Percentiles rank a stretch among this genome's conserved stretches.
Conservation (phyloP, 345 rosid genomes). For the Murraya koenigii region DNA sequence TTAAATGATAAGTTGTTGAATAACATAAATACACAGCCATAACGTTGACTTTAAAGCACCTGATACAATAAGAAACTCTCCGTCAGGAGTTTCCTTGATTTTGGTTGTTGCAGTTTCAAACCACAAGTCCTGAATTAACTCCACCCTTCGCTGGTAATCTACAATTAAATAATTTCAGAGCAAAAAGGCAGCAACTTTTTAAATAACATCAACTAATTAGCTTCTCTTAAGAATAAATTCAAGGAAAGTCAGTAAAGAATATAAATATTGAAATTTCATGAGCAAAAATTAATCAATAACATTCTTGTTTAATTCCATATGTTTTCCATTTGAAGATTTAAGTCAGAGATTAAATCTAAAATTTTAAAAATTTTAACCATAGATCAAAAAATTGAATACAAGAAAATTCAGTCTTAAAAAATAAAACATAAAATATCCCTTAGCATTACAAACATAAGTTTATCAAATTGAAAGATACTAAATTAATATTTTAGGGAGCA, state of each 20-base stretch:
- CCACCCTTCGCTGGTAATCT: conserved; percentile 48
- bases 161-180: conserved; percentile 4
- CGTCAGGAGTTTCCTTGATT: conserved; percentile 81
- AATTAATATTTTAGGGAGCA: not conserved
- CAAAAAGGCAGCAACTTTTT: not conserved
- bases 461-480: not conserved
- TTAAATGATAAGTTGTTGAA: not conserved
- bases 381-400: not conserved
- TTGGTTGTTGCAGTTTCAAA: conserved; percentile 77
- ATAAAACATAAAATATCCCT: not conserved
- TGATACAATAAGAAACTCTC: conserved; percentile 79
- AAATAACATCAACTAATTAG: not conserved
- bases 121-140: conserved; percentile 78
- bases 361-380: not conserved
- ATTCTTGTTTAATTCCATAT: not conserved
- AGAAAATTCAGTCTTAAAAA: not conserved
- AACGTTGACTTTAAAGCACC: conserved; percentile 35
- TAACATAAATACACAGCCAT: conserved; percentile 1
- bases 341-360: not conserved
- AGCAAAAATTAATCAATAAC: not conserved
- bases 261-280: not conserved
- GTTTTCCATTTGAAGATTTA: not conserved
- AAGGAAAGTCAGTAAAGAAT: not conserved
- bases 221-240: not conserved
- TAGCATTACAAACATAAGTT: not conserved